Evolutionary conservation across 768 basidiomycete species (phyloP), one percentile per base, ranked within the genome.

Genomic region (Mycena venus): DNA sequence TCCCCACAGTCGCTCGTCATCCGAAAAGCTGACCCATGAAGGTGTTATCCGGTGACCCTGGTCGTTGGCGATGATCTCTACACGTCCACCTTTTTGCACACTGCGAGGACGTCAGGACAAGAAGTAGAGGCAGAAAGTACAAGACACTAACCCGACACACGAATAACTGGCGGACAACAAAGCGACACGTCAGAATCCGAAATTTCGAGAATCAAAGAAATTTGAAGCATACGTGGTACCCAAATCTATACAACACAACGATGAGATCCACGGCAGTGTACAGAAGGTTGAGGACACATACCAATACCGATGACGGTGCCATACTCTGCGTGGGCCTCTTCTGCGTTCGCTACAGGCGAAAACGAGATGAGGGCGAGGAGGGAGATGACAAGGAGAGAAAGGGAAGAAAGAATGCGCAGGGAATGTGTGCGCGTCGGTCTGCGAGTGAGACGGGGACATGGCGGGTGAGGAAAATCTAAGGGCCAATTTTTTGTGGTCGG

Each of bases 231-330:
- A 95, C 90, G 95, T 96, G 77, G 96, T 98, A 86, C 96, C 96
- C 86, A 98, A 87, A 88, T 98, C 96, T 94, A 80, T 63, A 78
- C 38, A 51, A 68, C 4, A 68, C 19, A 19, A 55, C 25, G 42
- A 76, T 63, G 29, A 77, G 74, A 25, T 61, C 42, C 25, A 25
- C 19, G 21, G 21, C 19, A 23, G 21, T 8, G 40, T 49, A 65
- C 31, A 65, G 8, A 47, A 36, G 9, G 9, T 5, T 2, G 17
- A n/a, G 15, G 69, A 34, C 2, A 85, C 92, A 59, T 77, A 95
- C 94, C 94, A 81, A 96, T 95, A 90, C 95, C 97, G 82, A 98
- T 98, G 44, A 98, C 96, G 42, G 94, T 94, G 69, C 97, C 96
- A 83, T 95, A 97, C 80, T 97, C 94, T 34, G 92, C 85, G 77